Percentiles rank a stretch among this genome's conserved stretches.
phyloP scores from a whole-genome alignment of 345 rosid species.

The Iberis pinnata region DNA sequence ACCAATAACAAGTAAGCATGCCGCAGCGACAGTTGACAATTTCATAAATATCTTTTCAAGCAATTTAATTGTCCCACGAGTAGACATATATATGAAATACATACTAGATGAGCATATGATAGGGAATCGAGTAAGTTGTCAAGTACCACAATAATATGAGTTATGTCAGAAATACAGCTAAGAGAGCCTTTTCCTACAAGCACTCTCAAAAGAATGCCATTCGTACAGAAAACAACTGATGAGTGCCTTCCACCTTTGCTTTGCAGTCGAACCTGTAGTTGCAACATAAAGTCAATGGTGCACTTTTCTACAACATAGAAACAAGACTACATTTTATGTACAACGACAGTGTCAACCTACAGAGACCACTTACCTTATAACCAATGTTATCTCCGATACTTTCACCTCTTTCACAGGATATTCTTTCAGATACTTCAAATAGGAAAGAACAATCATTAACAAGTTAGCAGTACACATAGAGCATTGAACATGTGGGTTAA shows the following conservation, averaged over 20 bases:
- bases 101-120: constrained; percentile 4
- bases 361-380: constrained; percentile 61
- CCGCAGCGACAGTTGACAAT: no score
- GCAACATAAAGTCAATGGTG: constrained; percentile 17
- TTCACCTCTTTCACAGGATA: constrained; percentile 79
- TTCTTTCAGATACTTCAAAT: constrained; percentile 76
- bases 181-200: constrained; percentile 53
- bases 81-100: not conserved
- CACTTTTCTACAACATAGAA: not conserved
- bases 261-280: constrained; percentile 71
- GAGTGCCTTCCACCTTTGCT: constrained; percentile 78
- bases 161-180: constrained; percentile 51
- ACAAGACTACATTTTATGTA: no score
- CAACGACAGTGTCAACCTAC: no score
- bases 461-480: not conserved
- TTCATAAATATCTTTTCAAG: not conserved
- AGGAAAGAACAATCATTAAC: constrained; percentile 15
- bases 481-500: constrained; percentile 8
- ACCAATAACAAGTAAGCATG: no score
- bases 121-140: constrained; percentile 1
- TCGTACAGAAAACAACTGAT: constrained; percentile 87
- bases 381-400: constrained; percentile 63
- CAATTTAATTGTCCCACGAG: constrained; percentile 5
- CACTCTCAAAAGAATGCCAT: constrained; percentile 78
- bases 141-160: constrained; percentile 93